Base-by-base conservation (phyloP, 306 rosid species). In the Gleditsia sinensis region DNA sequence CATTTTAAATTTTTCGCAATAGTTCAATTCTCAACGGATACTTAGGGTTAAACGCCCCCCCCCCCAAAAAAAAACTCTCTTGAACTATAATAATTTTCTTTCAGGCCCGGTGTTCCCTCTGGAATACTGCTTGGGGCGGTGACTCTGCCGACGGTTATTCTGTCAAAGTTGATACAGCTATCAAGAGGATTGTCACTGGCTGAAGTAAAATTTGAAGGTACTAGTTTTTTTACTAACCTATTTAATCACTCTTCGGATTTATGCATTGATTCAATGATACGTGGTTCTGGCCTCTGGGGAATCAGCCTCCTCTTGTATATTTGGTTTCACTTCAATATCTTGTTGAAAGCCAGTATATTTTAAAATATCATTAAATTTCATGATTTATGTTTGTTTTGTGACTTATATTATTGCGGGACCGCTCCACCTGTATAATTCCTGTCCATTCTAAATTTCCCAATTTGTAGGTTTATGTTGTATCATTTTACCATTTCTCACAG, bases 31-130 rank as follows among this genome's bases (percentile, higher is more conserved):
- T 57, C 33, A 27, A 24, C 3, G 34, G 3, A 17, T 23, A 19
- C 42, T 16, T 57, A n/a, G 12, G 5, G 40, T 30, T 28, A 6
- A 57, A 1, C 62, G 2, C 4, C 32, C 9, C 11, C 9, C 9
- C 42, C 2, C 9, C 9, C n/a, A n/a, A n/a, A n/a, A n/a, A n/a
- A n/a, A n/a, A n/a, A n/a, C 42, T 1, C 42, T 10, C 1, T 30
- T 32, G 0, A 1, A 14, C 6, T 17, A 27, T 5, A 2, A 5
- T 0, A 27, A 13, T 5, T 68, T 74, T 49, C 33, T 82, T 80
- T 76, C 85, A 92, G 99, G 76, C 95, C 86, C 0, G 96, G 93
- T 51, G 97, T 90, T 80, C 90, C 97, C 3, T 92, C 96, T 0
- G 99, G 96, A 3, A 85, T 94, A 75, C 85, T 94, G 21, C 86